Evolutionary conservation across 1,284 basidiomycete species (phyloP), one percentile per base, ranked within the genome.

Genomic region (Tilletia indica): DNA sequence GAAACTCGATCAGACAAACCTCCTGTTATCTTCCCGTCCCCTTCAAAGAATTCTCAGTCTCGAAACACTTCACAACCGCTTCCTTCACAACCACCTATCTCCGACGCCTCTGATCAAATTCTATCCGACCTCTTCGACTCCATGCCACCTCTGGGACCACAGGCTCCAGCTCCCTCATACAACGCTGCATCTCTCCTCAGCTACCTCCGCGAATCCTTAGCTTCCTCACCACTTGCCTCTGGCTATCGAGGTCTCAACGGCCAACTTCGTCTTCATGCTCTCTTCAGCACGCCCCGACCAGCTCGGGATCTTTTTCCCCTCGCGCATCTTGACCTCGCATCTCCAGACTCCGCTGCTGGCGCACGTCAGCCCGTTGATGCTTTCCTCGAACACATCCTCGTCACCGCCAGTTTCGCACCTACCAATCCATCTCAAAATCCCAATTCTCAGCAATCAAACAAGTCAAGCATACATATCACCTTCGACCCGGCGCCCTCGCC

Each of bases 241-340:
- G 34, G 72, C 76, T 38, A 71, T 77, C 19, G 67, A 68, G 0
- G 68, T 69, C 12, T 64, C 16, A 31, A 67, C 0, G 80, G 80
- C 8, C 71, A 64, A 3, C 42, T 82, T 34, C 74, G 78, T 0
- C 25, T 81, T 11, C 74, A 78, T 49, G 75, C 78, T 0, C 73
- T 82, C 73, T 80, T 82, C 67, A 76, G 76, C 48, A 76, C 77
- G 34, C 82, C 82, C 21, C 73, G 77, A 38, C 70, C 72, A 8
- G 76, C 80, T 48, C 76, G 75, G 54, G 74, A 76, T 21, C 77
- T 84, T 47, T 84, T 80, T 51, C 80, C 82, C 0, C 78, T 81
- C 25, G 82, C 82, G 12, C 81, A 83, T 70, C 73, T 82, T 25
- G 77, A 81, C 31, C 77, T 78, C 1, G 64, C 51, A 42, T 72